Evolutionary conservation across 2,329 filamentous ascomycete species (phyloP), one percentile per base, ranked within the genome.

Genomic region (Sclerotinia sclerotiorum): DNA sequence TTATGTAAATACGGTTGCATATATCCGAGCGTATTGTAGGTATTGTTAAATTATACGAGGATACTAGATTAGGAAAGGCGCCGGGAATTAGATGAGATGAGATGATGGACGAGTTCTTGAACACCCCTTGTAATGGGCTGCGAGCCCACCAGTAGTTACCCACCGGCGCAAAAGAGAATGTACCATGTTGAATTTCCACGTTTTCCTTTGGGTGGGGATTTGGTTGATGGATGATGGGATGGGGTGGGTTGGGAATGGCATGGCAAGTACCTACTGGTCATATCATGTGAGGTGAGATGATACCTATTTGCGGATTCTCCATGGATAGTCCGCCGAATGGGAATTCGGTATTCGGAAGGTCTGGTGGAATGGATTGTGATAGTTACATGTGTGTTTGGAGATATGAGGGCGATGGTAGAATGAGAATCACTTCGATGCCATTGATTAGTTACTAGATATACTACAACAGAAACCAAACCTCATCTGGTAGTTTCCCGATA

Each of bases 121-220:
- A n/a, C 4, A 5, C 10, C 52, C 21, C 35, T 35, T 35, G 35
- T 10, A 35, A 35, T 13, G 11, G 27, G 1, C 29, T 55, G 52
- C 32, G 29, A 55, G 52, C 5, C 32, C 32, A 35, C 32, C 6
- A 35, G 3, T 35, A 6, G 32, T n/a, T n/a, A 29, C 10, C 17
- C 54, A n/a, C 2, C 32, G 8, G 2, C 7, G 8, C 11, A 61
- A 48, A 32, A 11, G 21, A 24, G 5, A 19, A 17, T 24, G 32
- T 61, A 35, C 35, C 35, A 35, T 35, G 35, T 49, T 51, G 48
- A 15, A 35, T 62, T 62, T 19, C 55, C 60, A 51, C 46, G 29
- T 62, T 62, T 39, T 42, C 5, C 1, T 42, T 42, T 24, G n/a
- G 15, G 24, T 21, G 55, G 21, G 35, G 55, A 57, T 57, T 24